Conservation (phyloP, 345 rosid species). For the Corchorus capsularis region DNA sequence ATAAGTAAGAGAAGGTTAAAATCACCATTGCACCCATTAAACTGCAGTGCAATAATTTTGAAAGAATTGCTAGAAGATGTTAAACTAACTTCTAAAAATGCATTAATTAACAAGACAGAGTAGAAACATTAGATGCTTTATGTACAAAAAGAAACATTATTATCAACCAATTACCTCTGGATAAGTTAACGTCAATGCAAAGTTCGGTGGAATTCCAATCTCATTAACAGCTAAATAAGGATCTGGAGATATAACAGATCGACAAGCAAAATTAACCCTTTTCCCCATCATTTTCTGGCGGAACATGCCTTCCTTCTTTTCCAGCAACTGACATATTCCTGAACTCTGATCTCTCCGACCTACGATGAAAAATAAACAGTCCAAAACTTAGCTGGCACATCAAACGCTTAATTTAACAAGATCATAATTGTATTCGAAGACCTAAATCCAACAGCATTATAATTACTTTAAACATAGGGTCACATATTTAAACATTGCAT, state of each 20-base stretch:
- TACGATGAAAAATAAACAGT: conserved; percentile 24
- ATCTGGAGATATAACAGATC: conserved; percentile 99
- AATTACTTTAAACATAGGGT: background rate
- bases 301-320: conserved; percentile 94
- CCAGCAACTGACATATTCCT: conserved; percentile 92
- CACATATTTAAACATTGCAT: background rate
- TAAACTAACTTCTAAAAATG: conserved; percentile 1
- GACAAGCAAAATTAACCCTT: conserved; percentile 95
- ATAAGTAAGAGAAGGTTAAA: background rate
- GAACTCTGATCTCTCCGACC: conserved; percentile 62
- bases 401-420: background rate
- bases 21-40: conserved; percentile 2
- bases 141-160: background rate
- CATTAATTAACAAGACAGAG: background rate
- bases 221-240: conserved; percentile 95
- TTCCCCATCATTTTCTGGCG: conserved; percentile 99
- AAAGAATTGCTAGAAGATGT: conserved; percentile 1
- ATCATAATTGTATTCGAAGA: background rate
- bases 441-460: conserved; percentile 1
- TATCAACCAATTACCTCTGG: conserved; percentile 68
- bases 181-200: conserved; percentile 83
- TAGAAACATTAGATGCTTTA: background rate
- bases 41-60: conserved; percentile 1
- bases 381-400: conserved; percentile 16
- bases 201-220: conserved; percentile 95